Evolutionary conservation across 2,329 filamentous ascomycete species (phyloP).

Genomic region (Lasiodiplodia sp.): DNA sequence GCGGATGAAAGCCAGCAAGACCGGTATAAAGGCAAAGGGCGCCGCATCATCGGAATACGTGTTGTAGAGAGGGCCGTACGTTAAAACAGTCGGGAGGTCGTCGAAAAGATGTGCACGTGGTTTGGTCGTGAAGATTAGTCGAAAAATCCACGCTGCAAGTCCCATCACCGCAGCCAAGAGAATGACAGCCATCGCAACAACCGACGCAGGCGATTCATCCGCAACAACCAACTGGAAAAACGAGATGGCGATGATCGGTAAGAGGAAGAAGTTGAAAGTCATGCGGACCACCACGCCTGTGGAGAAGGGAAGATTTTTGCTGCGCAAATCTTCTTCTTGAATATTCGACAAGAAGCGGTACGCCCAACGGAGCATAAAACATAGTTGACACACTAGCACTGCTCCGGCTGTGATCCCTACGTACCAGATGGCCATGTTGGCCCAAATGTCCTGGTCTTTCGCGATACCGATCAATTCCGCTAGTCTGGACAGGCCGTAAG

Average conservation of each 20-base stretch:
- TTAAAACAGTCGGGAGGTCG: conserved; percentile 85
- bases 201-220: conserved; percentile 69
- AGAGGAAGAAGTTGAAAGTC: conserved; percentile 89
- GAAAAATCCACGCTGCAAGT: conserved; percentile 80
- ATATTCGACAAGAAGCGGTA: conserved; percentile 74
- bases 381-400: conserved; percentile 74
- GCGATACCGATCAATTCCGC: conserved; percentile 85
- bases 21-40: conserved; percentile 85
- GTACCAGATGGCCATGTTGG: conserved; percentile 91
- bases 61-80: conserved; percentile 95
- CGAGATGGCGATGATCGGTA: conserved; percentile 86
- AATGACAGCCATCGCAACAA: conserved; percentile 77
- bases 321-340: conserved; percentile 83
- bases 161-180: conserved; percentile 75
- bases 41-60: conserved; percentile 95
- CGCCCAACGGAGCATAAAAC: conserved; percentile 79
- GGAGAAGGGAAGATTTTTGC: conserved; percentile 88
- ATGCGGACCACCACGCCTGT: conserved; percentile 70
- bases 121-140: conserved; percentile 79
- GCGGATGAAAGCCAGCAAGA: conserved; percentile 83
- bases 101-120: conserved; percentile 91
- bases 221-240: conserved; percentile 90
- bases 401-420: conserved; percentile 75
- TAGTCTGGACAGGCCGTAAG: conserved; percentile 79
- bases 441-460: conserved; percentile 82